Base-by-base conservation (phyloP, 2,329 filamentous ascomycete genomes). In the Monilinia vaccinii-corymbosi region DNA sequence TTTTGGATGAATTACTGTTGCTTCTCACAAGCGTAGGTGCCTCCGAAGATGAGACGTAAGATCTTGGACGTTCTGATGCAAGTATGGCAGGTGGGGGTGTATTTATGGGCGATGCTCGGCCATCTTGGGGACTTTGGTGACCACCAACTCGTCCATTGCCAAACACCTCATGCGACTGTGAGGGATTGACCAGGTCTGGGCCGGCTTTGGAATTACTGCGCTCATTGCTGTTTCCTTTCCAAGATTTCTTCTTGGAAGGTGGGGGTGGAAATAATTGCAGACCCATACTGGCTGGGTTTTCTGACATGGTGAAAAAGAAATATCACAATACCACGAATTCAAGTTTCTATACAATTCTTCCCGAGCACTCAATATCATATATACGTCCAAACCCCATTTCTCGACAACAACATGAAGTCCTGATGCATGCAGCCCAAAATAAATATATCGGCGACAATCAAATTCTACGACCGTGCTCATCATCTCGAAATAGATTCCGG, bases 11-110 rank as follows among this genome's bases (percentile, higher is more conserved):
- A 51, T 73, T 75, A 68, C 79, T 83, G 52, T 75, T 75, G 62
- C 73, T 76, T 52, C 79, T 75, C 13, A 78, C 77, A 45, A 82
- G 73, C 2, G 79, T 79, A 56, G 77, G 75, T 34, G 77, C 75
- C 60, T 80, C 77, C 0, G 80, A 79, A 61, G 82, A 77, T 28
- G 79, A 77, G 0, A 79, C 81, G 14, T 79, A 78, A 38, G 77
- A 75, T 46, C 79, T 76, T 6, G 74, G 74, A 1, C 68, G 65
- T 31, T 70, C 67, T 18, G 63, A 60, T 42, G 61, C 62, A 47
- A 69, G 57, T 45, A 70, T 64, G 36, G 66, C 67, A 62, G 64
- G 66, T 58, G 65, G 62, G 14, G 68, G 66, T n/a, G 65, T 60
- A 21, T 63, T 62, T 28, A 68, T 65, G 42, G 66, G 65, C 28